Base-by-base conservation (phyloP, 345 rosid genomes). In the Eucalyptus curtisii region DNA sequence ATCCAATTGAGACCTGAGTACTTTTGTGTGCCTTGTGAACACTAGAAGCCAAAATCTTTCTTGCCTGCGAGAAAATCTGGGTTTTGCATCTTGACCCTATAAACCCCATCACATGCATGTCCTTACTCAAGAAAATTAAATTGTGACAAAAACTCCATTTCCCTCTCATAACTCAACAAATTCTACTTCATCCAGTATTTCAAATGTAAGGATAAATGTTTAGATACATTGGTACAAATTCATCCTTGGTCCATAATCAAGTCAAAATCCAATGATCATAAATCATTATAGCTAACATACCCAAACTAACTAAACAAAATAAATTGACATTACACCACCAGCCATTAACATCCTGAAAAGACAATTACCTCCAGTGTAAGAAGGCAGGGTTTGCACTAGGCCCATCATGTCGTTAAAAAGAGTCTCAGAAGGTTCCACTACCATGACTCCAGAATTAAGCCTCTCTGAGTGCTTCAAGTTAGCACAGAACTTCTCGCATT, bases 391-490 rank as follows among this genome's bases (percentile, higher is more conserved):
- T 88, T 88, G 96, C 80, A 97, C 99, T 96, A 96, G 95, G 89
- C 93, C 89, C 96, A 96, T 93, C 98, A 97, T 97, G 91, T 97
- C 97, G 48, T 92, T 91, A 79, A 97, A 97, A 88, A 97, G 49
- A 17, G 92, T 89, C 90, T 90, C 93, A 27, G 98, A 96, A n/a
- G 99, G 99, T 90, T 96, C 99, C 90, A 96, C 98, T 31, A 96
- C 99, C 99, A 97, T 93, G 79, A 97, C 99, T 89, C 99, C 99
- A 66, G 99, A 96, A 92, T 97, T 97, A 61, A 97, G 90, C 94
- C 98, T 94, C 95, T 97, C 99, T 1, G 99, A 97, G 86, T 96
- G 99, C 95, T 97, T 97, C 93, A 96, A 91, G 86, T 97, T 97
- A 55, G 99, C 99, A 68, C 99, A 97, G 88, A 97, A 97, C 89